Evolutionary conservation across 768 basidiomycete genomes (phyloP), one percentile per base, ranked within the genome.

Genomic region (Tricholoma sp.): DNA sequence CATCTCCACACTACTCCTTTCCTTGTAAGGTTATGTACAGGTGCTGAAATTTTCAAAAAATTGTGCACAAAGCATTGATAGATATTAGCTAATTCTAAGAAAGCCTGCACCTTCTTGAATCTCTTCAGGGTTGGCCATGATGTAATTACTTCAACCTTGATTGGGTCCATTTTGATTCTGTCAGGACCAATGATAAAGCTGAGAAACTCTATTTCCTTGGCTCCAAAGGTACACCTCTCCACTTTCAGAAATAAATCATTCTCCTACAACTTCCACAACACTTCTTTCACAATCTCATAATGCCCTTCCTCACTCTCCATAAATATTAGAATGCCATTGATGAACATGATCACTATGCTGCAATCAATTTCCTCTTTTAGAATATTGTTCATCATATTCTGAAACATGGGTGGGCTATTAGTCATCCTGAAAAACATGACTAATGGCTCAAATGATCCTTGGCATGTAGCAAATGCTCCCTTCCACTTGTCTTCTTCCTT

Each of bases 261-360:
- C 12, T 41, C 35, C 9, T 46, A 4, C 18, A 57, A 21, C 21
- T 10, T 52, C 24, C 29, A 11, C 37, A 57, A 34, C 4, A 57
- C 50, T 29, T 52, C 41, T 19, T 27, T 10, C 5, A 52, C 39
- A 3, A 52, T 19, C 10, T 32, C 7, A 2, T 43, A 10, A 22
- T 57, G 50, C 18, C 32, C 39, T 7, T 37, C 29, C 16, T 41
- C 6, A 0, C 19, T 21, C 12, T 57, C 35, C 0, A 39, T 45
- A 29, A 41, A 57, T 35, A 53, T 46, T 5, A 57, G 41, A 7
- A 57, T 57, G 18, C 52, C 57, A 32, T 57, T 51, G 4, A 57
- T 52, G 22, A 50, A 57, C 5, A 51, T 18, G 10, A 57, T 45
- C 5, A 61, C 54, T 8, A 21, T 3, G 1, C 41, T 18, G 2